Evolutionary conservation across 2,329 filamentous ascomycete genomes (phyloP).

Genomic region (Rhynchosporium secalis): DNA sequence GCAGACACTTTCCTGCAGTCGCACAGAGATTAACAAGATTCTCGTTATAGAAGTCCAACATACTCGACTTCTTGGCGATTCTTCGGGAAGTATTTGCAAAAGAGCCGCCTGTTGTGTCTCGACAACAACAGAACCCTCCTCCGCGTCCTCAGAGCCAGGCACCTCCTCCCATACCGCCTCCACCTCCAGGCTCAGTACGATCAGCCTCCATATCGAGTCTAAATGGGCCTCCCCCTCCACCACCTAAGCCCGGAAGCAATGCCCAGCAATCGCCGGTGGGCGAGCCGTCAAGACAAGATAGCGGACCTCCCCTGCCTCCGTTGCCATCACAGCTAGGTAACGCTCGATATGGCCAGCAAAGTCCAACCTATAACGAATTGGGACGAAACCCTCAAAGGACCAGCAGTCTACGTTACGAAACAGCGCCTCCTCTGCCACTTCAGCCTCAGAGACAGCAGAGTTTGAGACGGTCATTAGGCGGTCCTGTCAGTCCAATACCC

Average conservation of each 20-base stretch:
- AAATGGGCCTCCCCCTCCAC: constrained; percentile 40
- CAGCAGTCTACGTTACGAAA: constrained; percentile 38
- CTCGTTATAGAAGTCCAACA: constrained; percentile 67
- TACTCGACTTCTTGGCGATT: constrained; percentile 80
- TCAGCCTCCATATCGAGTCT: constrained; percentile 44
- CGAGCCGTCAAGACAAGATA: constrained; percentile 28
- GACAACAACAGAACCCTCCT: constrained; percentile 54
- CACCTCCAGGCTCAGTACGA: constrained; percentile 66
- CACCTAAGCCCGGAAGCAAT: constrained; percentile 36
- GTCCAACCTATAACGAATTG: constrained; percentile 21
- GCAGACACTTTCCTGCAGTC: not conserved
- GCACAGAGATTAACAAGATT: constrained; percentile 10
- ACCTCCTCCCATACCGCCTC: constrained; percentile 70
- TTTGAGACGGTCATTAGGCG: constrained; percentile 31
- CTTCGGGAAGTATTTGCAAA: constrained; percentile 87
- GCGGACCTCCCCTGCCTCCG: constrained; percentile 40
- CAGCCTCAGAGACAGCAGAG: constrained; percentile 34
- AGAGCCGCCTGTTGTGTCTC: constrained; percentile 86
- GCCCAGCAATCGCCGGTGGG: constrained; percentile 23
- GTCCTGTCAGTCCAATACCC: constrained; percentile 36
- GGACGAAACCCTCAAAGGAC: constrained; percentile 37
- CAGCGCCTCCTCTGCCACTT: constrained; percentile 35
- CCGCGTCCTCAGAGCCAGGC: constrained; percentile 43
- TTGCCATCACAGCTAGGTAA: constrained; percentile 34
- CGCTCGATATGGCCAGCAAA: constrained; percentile 30